Base-by-base conservation (phyloP, 2,329 filamentous ascomycete genomes). In the Drechslerella coelobrocha region DNA sequence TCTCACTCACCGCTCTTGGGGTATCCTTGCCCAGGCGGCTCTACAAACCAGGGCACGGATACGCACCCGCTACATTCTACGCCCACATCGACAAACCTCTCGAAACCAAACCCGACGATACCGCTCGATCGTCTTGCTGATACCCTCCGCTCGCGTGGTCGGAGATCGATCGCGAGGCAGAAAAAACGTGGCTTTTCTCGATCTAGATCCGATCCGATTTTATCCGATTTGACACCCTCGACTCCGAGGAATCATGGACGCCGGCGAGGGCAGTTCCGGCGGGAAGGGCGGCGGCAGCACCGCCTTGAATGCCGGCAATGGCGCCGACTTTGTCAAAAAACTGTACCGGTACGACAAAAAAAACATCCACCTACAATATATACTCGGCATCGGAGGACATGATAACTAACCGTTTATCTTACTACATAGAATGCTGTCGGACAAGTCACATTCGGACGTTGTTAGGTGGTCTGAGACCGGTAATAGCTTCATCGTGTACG, bases 381-480 rank as follows among this genome's bases (percentile, higher is more conserved):
- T n/a, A n/a, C n/a, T n/a, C n/a, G n/a, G n/a, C n/a, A n/a, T n/a
- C n/a, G n/a, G n/a, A n/a, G n/a, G 31, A 24, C 10, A 41, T 24
- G n/a, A 26, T 23, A 4, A 8, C 10, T 9, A 23, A 45, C 14
- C 26, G 12, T 12, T 7, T 19, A 19, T 34, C 26, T 34, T 31
- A n/a, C n/a, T 12, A 31, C 76, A 6, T 73, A 96, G 91, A 79
- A 99, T 99, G 94, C 83, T 99, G 76, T 93, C 97, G 80, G 95
- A 95, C 77, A 92, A 92, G 34, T 88, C 91, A 57, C 95, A 99
- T 79, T 88, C 92, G 76, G 89, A 89, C 72, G 92, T 97, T 72
- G 94, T 97, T 52, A 85, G 93, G 80, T 99, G 94, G 94, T 92
- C 92, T 69, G 91, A 96, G 75, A 89, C 92, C 73, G 92, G 92